Percentiles rank a stretch among this genome's conserved stretches.
Conservation (phyloP, 1,284 basidiomycete species). For the Cutaneotrichosporon mucoides region DNA sequence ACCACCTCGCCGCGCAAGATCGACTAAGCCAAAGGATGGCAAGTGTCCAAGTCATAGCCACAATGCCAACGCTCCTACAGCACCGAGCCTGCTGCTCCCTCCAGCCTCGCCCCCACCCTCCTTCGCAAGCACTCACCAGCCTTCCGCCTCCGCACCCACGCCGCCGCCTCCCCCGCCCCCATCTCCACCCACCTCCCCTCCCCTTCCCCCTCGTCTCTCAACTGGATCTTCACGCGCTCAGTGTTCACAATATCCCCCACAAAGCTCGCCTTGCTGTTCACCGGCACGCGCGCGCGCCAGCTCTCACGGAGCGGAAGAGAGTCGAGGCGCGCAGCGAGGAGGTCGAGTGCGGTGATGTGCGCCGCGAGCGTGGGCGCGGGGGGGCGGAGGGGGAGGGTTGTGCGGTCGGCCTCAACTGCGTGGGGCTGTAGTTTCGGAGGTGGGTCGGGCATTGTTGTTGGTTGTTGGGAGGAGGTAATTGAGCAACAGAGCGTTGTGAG, state of each 20-base stretch:
- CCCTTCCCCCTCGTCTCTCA: conserved; percentile 37
- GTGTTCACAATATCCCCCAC: conserved; percentile 34
- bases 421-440: no score
- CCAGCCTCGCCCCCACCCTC: no score
- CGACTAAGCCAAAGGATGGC: no score
- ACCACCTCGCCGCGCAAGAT: no score
- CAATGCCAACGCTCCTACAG: no score
- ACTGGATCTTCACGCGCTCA: conserved; percentile 34
- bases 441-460: no score
- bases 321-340: conserved; percentile 27
- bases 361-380: conserved; percentile 24
- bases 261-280: conserved; percentile 37
- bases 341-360: conserved; percentile 30
- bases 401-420: not conserved
- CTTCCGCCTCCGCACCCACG: conserved; percentile 32
- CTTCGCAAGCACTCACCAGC: conserved; percentile 21
- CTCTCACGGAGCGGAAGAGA: conserved; percentile 21
- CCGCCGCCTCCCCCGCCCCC: conserved; percentile 35
- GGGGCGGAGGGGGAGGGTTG: conserved; percentile 26
- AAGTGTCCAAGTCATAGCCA: no score
- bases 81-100: no score
- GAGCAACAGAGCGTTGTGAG: no score
- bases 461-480: no score
- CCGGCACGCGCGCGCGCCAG: conserved; percentile 31
- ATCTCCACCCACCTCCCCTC: conserved; percentile 40